phyloP scores from a whole-genome alignment of 1,284 basidiomycete genomes.

The Pterula multifida region DNA sequence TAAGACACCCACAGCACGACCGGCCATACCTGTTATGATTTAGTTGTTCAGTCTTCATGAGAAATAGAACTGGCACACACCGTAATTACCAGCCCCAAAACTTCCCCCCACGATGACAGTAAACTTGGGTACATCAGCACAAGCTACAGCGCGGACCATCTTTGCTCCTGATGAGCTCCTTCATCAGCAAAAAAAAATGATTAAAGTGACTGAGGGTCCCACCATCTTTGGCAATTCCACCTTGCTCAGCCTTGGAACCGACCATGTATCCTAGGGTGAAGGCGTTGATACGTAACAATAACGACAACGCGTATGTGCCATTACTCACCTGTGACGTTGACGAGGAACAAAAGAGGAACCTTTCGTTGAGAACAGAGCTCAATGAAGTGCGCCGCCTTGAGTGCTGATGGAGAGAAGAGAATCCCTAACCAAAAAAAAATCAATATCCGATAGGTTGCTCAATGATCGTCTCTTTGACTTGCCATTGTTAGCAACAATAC shows the following conservation, averaged over 20 bases:
- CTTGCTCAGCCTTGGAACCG: slow-evolving; percentile 84
- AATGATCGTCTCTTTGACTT: background rate
- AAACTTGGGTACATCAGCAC: slow-evolving; percentile 88
- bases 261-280: slow-evolving; percentile 73
- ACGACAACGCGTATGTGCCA: too few relatives aligned
- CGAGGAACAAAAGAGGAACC: slow-evolving; percentile 86
- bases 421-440: slow-evolving; percentile 36
- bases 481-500: slow-evolving; percentile 85
- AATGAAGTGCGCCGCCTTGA: slow-evolving; percentile 93
- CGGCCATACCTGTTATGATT: slow-evolving; percentile 61
- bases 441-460: too few relatives aligned
- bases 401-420: slow-evolving; percentile 84
- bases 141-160: slow-evolving; percentile 95
- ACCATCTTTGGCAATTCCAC: slow-evolving; percentile 96
- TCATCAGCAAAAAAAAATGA: background rate
- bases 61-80: slow-evolving; percentile 26
- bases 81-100: slow-evolving; percentile 93
- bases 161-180: slow-evolving; percentile 46
- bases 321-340: slow-evolving; percentile 72
- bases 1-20: slow-evolving; percentile 55
- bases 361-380: slow-evolving; percentile 86
- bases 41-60: slow-evolving; percentile 6
- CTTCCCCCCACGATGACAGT: slow-evolving; percentile 93
- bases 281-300: background rate
- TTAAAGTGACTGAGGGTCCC: slow-evolving; percentile 7